Base-by-base conservation (phyloP, 495 filamentous ascomycete species). In the Penicillium chermesinum region DNA sequence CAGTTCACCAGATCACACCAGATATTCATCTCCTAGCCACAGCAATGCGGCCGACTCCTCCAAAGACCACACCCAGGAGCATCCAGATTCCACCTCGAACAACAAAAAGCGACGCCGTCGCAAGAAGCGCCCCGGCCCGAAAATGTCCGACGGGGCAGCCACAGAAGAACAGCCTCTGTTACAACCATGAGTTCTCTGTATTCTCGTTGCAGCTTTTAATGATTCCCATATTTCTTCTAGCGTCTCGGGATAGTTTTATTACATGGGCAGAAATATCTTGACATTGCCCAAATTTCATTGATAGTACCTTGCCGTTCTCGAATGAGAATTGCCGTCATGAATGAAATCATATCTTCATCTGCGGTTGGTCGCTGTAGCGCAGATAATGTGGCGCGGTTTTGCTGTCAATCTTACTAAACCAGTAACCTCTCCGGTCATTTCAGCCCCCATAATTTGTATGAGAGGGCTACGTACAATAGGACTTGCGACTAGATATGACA, bases 31-130 rank as follows among this genome's bases (percentile, higher is more conserved):
- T 32, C 59, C 55, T 16, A 43, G 55, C 30, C 52, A 37, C 7
- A 54, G 54, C 36, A 44, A 57, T 15, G 49, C 52, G 5, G 17
- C 30, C 7, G 18, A 16, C 12, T 18, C 35, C 33, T 18, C 21
- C 14, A 36, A 30, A 46, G 16, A 16, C 50, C 49, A 57, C 8
- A 9, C 10, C 12, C 34, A 41, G 15, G 50, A 57, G 18, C 25
- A 37, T 9, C 44, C 37, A 3, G 38, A 41, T 2, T 19, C 45
- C 3, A 33, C 50, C 21, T 39, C 50, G 9, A 38, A 54, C 25
- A 18, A 47, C 10, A 69, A 69, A 41, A 64, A 63, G 30, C 53
- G 58, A 18, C 66, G 66, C 30, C 64, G 66, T 19, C 57, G 57
- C 19, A 64, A 61, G 46, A 63, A 57, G 49, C 61, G 54, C 17